Evolutionary conservation across 106 monocot genomes (phyloP).

Genomic region (Apostasia shenzhenica): DNA sequence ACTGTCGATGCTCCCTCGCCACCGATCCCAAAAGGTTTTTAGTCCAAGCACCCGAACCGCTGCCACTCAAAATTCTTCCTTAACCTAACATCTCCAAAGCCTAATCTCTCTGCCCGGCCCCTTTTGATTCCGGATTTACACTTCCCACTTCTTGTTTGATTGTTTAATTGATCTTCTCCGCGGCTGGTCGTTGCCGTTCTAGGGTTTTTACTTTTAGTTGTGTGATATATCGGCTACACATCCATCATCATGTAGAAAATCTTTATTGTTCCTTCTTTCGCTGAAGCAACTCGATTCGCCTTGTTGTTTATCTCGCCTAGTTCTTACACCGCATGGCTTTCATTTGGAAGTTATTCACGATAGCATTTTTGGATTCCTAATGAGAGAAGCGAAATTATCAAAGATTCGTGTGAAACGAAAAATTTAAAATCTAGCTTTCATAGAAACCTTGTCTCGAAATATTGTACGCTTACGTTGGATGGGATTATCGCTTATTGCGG

Average conservation of each 20-base stretch:
- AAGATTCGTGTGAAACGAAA: too few relatives aligned
- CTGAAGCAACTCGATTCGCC: neutral
- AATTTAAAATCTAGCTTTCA: too few relatives aligned
- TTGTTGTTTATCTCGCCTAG: too few relatives aligned
- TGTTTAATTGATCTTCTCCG: neutral
- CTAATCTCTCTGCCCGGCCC: neutral
- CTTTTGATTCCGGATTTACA: neutral
- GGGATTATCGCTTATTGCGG: too few relatives aligned
- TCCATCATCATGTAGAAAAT: neutral
- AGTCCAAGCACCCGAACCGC: too few relatives aligned
- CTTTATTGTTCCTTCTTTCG: neutral
- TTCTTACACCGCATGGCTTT: too few relatives aligned
- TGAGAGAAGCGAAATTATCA: too few relatives aligned
- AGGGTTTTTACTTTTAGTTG: neutral
- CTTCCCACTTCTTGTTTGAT: neutral
- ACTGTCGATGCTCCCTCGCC: conserved; percentile 1
- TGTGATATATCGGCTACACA: neutral
- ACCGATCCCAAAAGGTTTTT: conserved; percentile 8
- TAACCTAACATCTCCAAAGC: neutral
- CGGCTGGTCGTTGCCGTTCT: neutral
- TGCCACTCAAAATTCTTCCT: neutral
- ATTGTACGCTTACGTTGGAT: too few relatives aligned
- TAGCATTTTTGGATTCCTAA: too few relatives aligned
- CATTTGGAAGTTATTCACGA: too few relatives aligned
- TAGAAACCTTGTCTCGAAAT: too few relatives aligned